Percentiles rank a stretch among this genome's conserved stretches.
Evolutionary conservation across 164 flowering plant species (phyloP).

Genomic region (Tetracentron sinense): DNA sequence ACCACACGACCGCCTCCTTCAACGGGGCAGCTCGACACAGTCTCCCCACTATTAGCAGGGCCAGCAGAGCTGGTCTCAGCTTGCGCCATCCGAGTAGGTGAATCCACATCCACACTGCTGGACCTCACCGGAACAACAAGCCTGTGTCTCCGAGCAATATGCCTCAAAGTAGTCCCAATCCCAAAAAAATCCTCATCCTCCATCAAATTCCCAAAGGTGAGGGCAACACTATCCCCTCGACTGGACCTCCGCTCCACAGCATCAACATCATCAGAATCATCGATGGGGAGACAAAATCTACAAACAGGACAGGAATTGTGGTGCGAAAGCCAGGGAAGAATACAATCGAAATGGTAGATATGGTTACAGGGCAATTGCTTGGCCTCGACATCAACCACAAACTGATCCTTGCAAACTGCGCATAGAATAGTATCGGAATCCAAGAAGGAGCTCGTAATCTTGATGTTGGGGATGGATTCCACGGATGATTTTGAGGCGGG

Average conservation of each 20-base stretch:
- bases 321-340: constrained; percentile 58
- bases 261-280: constrained; percentile 11
- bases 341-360: constrained; percentile 60
- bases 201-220: constrained; percentile 34
- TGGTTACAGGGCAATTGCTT: constrained; percentile 67
- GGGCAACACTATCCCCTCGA: constrained; percentile 5
- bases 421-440: constrained; percentile 30
- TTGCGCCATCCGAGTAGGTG: constrained; percentile 35
- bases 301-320: constrained; percentile 67
- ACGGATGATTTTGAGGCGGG: constrained; percentile 39
- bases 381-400: constrained; percentile 37
- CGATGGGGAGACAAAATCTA: constrained; percentile 38
- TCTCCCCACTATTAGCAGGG: constrained; percentile 44
- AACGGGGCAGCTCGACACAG: constrained; percentile 41
- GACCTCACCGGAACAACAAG: constrained; percentile 45
- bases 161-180: no score
- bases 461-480: constrained; percentile 40
- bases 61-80: constrained; percentile 33
- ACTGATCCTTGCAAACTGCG: constrained; percentile 65
- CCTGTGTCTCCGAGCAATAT: constrained; percentile 36
- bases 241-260: constrained; percentile 7
- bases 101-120: constrained; percentile 25
- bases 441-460: constrained; percentile 29
- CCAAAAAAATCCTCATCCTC: constrained; percentile 37
- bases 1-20: constrained; percentile 21